Base-by-base conservation (phyloP, 2,329 filamentous ascomycete genomes). In the Pestalotiopsis sp. region DNA sequence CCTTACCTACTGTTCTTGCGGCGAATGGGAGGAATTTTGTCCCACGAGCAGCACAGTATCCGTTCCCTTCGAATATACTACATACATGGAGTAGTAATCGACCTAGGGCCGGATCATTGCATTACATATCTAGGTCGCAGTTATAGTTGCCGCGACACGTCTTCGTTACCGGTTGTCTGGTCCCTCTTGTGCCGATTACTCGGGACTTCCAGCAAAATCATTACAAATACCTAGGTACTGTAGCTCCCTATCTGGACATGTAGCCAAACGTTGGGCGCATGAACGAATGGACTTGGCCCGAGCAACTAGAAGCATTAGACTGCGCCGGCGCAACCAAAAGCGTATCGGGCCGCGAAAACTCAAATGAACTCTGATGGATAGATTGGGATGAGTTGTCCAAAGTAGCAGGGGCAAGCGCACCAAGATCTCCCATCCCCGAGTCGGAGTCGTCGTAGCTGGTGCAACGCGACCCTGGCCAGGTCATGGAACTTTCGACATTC, bases 291-390 rank as follows among this genome's bases (percentile, higher is more conserved):
- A 20, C 45, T 20, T 52, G 45, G 45, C 17, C n/a, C 17, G 45
- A 9, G 45, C 45, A 13, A 36, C 57, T 59, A 36, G 11, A 36
- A 36, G 23, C 27, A 59, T 36, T 59, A 59, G 57, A 27, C 17
- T 17, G 45, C 20, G 45, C 14, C 45, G 56, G 25, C 12, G 56
- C 17, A 25, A 20, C 27, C 27, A 62, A 39, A 39, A 62, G 59
- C 31, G 59, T 62, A 36, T 62, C 31, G 31, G 59, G 59, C 59
- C 59, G 59, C 59, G 9, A 27, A 62, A 62, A 62, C 59, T 62
- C 31, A 62, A 62, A 62, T 39, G 59, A 62, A 62, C 13, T 12
- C 38, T 62, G 31, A 62, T 20, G 45, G 45, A n/a, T 11, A 62
- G 31, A 62, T 62, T 20, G 36, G 11, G 59, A 12, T 62, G 27